Conservation (phyloP, 805 yeast genomes). For the Lipomyces japonicus region DNA sequence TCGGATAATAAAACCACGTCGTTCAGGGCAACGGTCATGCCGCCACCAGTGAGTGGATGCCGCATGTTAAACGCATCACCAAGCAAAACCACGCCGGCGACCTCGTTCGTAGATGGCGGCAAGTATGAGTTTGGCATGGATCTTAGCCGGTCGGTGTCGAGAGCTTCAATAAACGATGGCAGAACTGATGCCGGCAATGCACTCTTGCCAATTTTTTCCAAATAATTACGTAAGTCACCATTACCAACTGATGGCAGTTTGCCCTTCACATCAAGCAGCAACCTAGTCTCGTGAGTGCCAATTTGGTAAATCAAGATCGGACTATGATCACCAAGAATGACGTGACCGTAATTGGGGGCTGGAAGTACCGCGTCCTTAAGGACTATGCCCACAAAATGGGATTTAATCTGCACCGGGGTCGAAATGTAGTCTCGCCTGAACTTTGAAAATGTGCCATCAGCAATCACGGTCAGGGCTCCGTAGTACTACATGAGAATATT, state of each 20-base stretch:
- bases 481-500: slow-evolving; percentile 39
- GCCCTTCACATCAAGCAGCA: slow-evolving; percentile 81
- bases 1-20: slow-evolving; percentile 71
- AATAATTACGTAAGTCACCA: slow-evolving; percentile 58
- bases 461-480: slow-evolving; percentile 67
- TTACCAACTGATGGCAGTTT: slow-evolving; percentile 61
- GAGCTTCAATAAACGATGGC: slow-evolving; percentile 67
- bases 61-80: slow-evolving; percentile 98
- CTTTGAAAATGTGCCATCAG: slow-evolving; percentile 93
- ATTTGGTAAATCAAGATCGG: slow-evolving; percentile 89
- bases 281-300: slow-evolving; percentile 75
- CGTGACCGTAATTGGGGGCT: slow-evolving; percentile 77
- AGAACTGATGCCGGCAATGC: slow-evolving; percentile 59
- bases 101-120: slow-evolving; percentile 64
- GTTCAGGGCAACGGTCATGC: slow-evolving; percentile 95
- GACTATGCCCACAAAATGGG: slow-evolving; percentile 83
- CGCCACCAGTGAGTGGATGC: slow-evolving; percentile 98
- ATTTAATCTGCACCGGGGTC: slow-evolving; percentile 65
- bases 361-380: slow-evolving; percentile 75
- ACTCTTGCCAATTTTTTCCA: slow-evolving; percentile 59
- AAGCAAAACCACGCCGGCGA: slow-evolving; percentile 72
- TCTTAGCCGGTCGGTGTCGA: slow-evolving; percentile 57
- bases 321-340: slow-evolving; percentile 76
- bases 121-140: slow-evolving; percentile 93
- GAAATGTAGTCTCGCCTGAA: slow-evolving; percentile 70